A percentile compares a stretch with the other conserved stretches of the same genome.
phyloP scores from a whole-genome alignment of 2,329 filamentous ascomycete species.

The Penicillium sp. region DNA sequence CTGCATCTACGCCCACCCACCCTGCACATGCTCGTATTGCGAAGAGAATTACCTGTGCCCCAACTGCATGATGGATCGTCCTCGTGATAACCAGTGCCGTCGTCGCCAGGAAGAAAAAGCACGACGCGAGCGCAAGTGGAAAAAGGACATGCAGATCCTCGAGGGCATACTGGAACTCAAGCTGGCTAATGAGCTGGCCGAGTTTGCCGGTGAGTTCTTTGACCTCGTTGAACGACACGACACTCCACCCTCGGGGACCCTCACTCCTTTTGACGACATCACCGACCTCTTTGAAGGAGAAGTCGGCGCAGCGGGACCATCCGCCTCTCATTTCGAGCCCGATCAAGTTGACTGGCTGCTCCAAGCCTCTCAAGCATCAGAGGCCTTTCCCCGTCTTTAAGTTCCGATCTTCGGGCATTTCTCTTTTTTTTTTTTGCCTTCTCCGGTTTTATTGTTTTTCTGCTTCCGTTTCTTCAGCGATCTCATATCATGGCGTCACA shows the following conservation, averaged over 20 bases:
- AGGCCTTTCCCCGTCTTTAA: neutral
- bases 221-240: constrained; percentile 26
- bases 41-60: constrained; percentile 46
- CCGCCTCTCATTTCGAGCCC: constrained; percentile 11
- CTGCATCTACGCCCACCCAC: constrained; percentile 42
- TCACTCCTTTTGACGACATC: constrained; percentile 4
- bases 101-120: constrained; percentile 41
- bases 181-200: constrained; percentile 45
- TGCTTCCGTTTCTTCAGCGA: constrained; percentile 1
- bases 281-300: constrained; percentile 8
- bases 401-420: neutral
- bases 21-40: constrained; percentile 48
- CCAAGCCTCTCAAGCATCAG: constrained; percentile 17
- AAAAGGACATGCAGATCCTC: constrained; percentile 42
- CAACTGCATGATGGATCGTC: constrained; percentile 43
- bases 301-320: constrained; percentile 3
- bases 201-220: constrained; percentile 45
- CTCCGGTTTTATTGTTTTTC: neutral
- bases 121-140: constrained; percentile 42
- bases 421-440: neutral
- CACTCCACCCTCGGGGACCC: neutral
- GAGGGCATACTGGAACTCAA: constrained; percentile 43
- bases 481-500: constrained; percentile 10
- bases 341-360: constrained; percentile 11
- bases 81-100: constrained; percentile 42